Evolutionary conservation across 441 rosid genomes (phyloP).

Genomic region (Gossypium gossypioides): DNA sequence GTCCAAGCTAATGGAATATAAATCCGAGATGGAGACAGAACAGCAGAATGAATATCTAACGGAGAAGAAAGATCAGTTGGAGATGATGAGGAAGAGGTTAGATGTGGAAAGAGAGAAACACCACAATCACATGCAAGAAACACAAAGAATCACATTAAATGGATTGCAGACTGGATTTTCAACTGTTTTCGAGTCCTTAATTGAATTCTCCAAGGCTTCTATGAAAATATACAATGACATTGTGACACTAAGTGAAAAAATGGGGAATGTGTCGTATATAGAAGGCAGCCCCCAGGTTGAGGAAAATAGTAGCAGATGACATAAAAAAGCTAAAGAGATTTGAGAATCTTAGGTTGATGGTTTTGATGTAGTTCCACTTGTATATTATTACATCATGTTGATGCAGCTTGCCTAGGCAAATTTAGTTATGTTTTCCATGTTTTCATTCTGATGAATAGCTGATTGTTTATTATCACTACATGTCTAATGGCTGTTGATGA

Average conservation of each 20-base stretch:
- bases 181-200: slow-evolving; percentile 37
- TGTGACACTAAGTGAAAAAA: slow-evolving; percentile 23
- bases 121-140: slow-evolving; percentile 43
- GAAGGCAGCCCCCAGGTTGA: slow-evolving; percentile 24
- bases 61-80: slow-evolving; percentile 57
- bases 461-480: slow-evolving; percentile 14
- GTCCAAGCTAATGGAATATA: slow-evolving; percentile 32
- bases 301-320: slow-evolving; percentile 32
- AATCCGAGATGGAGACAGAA: slow-evolving; percentile 29
- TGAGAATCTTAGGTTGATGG: neutral
- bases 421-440: slow-evolving; percentile 17
- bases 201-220: slow-evolving; percentile 46
- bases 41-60: slow-evolving; percentile 22
- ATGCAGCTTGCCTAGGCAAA: slow-evolving; percentile 52
- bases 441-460: slow-evolving; percentile 9
- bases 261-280: slow-evolving; percentile 22
- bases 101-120: slow-evolving; percentile 64
- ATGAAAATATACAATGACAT: slow-evolving; percentile 48
- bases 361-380: slow-evolving; percentile 11
- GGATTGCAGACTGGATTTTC: slow-evolving; percentile 51
- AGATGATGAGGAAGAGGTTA: slow-evolving; percentile 45
- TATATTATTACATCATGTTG: slow-evolving; percentile 28
- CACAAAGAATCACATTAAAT: slow-evolving; percentile 44
- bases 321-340: neutral
- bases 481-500: neutral